A percentile compares a stretch with the other conserved stretches of the same genome.
Conservation (phyloP, 306 rosid species). For the Pyrus communis region DNA sequence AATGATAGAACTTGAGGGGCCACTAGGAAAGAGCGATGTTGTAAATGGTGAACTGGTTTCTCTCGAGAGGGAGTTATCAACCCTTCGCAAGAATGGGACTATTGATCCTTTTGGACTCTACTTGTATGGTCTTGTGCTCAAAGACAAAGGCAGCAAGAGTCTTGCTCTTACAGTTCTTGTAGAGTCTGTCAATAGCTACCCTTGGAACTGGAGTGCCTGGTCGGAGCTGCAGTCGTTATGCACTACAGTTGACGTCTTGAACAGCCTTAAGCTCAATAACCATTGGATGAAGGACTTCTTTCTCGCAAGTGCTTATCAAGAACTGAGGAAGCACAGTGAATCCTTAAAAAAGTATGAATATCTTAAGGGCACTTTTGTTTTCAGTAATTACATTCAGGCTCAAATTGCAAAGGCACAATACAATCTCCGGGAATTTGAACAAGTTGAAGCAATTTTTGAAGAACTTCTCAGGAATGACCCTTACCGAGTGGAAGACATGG, state of each 20-base stretch:
- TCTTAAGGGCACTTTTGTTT: constrained; percentile 64
- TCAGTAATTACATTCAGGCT: constrained; percentile 85
- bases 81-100: constrained; percentile 61
- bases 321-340: constrained; percentile 82
- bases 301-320: constrained; percentile 83
- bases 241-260: constrained; percentile 56
- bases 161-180: constrained; percentile 76
- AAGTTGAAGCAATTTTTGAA: constrained; percentile 91
- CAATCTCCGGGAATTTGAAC: constrained; percentile 87
- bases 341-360: constrained; percentile 66
- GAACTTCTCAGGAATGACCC: constrained; percentile 91
- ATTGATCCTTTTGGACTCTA: constrained; percentile 83
- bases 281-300: constrained; percentile 99
- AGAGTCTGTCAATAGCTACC: constrained; percentile 90
- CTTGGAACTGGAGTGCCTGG: constrained; percentile 99
- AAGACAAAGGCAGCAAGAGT: constrained; percentile 75
- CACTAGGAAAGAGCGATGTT: constrained; percentile 72
- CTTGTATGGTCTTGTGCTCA: constrained; percentile 85
- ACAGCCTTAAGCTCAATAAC: constrained; percentile 69
- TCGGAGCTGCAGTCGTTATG: constrained; percentile 84
- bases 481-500: constrained; percentile 95
- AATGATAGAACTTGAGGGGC: constrained; percentile 93
- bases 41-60: constrained; percentile 73
- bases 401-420: constrained; percentile 91
- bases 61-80: constrained; percentile 77